A percentile compares a stretch with the other conserved stretches of the same genome.
Conservation (phyloP, 768 basidiomycete genomes). For the Suillus plorans region DNA sequence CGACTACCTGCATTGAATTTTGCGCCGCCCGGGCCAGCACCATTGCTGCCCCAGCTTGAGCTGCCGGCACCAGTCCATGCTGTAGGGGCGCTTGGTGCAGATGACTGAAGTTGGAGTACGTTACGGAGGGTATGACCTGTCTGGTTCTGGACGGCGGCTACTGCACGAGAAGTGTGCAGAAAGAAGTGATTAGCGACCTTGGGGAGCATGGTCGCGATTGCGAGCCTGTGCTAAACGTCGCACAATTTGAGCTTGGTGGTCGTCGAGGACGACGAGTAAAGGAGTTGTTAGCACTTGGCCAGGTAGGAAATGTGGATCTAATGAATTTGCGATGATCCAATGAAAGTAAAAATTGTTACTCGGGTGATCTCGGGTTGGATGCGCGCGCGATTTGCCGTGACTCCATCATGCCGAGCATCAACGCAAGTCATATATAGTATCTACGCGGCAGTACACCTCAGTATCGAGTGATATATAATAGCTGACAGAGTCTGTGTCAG, state of each 20-base stretch:
- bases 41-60: slow-evolving; percentile 54
- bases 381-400: neutral
- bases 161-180: slow-evolving; percentile 74
- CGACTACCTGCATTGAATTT: slow-evolving; percentile 73
- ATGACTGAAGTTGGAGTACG: slow-evolving; percentile 68
- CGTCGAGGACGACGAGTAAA: slow-evolving; percentile 2
- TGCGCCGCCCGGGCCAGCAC: slow-evolving; percentile 68
- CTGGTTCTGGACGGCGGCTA: slow-evolving; percentile 73
- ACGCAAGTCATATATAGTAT: slow-evolving; percentile 11
- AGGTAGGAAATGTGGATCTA: neutral
- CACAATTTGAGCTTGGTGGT: slow-evolving; percentile 2
- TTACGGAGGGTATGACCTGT: slow-evolving; percentile 66
- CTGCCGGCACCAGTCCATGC: slow-evolving; percentile 41
- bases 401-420: slow-evolving; percentile 11
- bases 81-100: slow-evolving; percentile 42
- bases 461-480: neutral
- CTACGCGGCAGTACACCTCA: neutral
- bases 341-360: slow-evolving; percentile 16
- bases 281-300: neutral
- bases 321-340: slow-evolving; percentile 3
- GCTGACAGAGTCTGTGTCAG: neutral
- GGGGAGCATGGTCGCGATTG: slow-evolving; percentile 60
- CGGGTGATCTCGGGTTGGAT: slow-evolving; percentile 22
- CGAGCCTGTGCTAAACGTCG: slow-evolving; percentile 3
- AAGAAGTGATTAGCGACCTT: slow-evolving; percentile 80